A percentile compares a stretch with the other conserved stretches of the same genome.
Conservation (phyloP, 2,329 filamentous ascomycete species). For the Capronia americana region DNA sequence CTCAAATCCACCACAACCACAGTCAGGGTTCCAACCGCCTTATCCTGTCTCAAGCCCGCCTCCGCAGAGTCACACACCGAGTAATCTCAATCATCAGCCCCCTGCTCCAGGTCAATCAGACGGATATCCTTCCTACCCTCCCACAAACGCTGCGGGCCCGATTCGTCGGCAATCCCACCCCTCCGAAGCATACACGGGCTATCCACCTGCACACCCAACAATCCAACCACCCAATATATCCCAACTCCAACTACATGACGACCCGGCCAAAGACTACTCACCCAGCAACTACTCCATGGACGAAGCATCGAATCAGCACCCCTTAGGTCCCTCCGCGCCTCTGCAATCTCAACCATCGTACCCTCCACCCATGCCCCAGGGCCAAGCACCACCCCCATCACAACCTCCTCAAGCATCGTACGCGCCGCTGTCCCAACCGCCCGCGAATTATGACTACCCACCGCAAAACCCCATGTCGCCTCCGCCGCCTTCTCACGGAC, state of each 20-base stretch:
- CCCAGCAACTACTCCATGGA: slow-evolving; percentile 50
- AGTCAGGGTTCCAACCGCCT: slow-evolving; percentile 43
- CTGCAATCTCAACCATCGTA: slow-evolving; percentile 19
- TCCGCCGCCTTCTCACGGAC: slow-evolving; percentile 33
- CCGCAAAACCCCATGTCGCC: slow-evolving; percentile 12
- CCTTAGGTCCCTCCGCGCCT: slow-evolving; percentile 20
- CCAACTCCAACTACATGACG: slow-evolving; percentile 42
- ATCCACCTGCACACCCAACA: slow-evolving; percentile 33
- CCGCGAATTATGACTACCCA: slow-evolving; percentile 33
- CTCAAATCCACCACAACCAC: slow-evolving; percentile 28
- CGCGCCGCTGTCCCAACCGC: slow-evolving; percentile 62
- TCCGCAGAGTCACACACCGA: slow-evolving; percentile 59
- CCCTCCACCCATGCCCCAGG: slow-evolving; percentile 19
- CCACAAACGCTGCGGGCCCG: slow-evolving; percentile 38
- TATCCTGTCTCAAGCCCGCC: slow-evolving; percentile 54
- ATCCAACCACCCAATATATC: slow-evolving; percentile 37
- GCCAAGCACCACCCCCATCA: slow-evolving; percentile 42
- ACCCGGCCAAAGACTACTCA: slow-evolving; percentile 46
- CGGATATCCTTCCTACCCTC: slow-evolving; percentile 52
- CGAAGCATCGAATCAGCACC: slow-evolving; percentile 23
- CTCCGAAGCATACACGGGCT: slow-evolving; percentile 59
- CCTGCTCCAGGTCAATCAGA: slow-evolving; percentile 32
- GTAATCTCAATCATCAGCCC: slow-evolving; percentile 22
- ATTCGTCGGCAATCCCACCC: slow-evolving; percentile 33
- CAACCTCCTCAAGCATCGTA: slow-evolving; percentile 90